These are phyloP conservation scores for Apiotrichum veenhuisii DNA, from an alignment of 1,284 basidiomycete species.

Conservation along the genomic window DNA sequence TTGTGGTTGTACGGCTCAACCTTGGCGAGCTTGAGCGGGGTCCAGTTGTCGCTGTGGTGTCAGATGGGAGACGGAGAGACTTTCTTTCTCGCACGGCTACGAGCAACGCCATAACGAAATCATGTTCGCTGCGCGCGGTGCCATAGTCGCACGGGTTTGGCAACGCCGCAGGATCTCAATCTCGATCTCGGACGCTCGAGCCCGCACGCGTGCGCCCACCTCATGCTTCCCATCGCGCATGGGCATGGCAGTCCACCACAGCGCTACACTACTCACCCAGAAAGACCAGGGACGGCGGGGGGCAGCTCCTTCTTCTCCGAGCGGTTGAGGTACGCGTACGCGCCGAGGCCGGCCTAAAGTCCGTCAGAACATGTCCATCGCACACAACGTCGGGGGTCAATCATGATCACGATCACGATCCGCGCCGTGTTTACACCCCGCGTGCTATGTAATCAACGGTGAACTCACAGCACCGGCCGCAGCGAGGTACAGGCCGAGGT, in stretches of 20 bases:
- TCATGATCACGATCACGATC: neutral
- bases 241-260: too few species aligned
- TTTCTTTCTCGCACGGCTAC: too few species aligned
- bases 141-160: too few species aligned
- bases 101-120: too few species aligned
- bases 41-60: conserved; percentile 40
- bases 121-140: too few species aligned
- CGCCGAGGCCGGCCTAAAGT: conserved; percentile 32
- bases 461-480: conserved; percentile 37
- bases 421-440: neutral
- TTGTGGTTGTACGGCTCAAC: conserved; percentile 91
- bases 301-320: conserved; percentile 9
- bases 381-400: neutral
- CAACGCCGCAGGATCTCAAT: too few species aligned
- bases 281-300: conserved; percentile 20
- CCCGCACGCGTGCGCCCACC: too few species aligned
- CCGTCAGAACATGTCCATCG: neutral
- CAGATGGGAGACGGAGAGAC: neutral
- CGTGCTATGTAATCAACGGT: too few species aligned
- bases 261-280: conserved; percentile 42
- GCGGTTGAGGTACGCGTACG: conserved; percentile 40
- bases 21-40: conserved; percentile 68
- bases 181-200: too few species aligned
- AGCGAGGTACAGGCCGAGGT: conserved; percentile 33
- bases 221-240: too few species aligned